Conservation (phyloP, 1,284 basidiomycete genomes). For the Pascua sp. region DNA sequence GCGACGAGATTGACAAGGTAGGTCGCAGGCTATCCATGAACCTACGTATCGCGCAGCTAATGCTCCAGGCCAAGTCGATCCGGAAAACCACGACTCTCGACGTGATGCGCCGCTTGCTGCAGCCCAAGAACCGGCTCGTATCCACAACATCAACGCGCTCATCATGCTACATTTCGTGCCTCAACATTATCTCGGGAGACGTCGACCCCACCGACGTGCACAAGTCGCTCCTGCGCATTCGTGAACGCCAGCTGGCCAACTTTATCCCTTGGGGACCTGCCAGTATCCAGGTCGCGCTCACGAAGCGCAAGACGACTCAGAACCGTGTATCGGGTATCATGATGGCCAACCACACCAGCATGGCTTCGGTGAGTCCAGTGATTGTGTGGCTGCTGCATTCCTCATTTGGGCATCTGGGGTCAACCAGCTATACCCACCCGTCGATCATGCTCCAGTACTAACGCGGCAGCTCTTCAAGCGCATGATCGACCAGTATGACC, state of each 20-base stretch:
- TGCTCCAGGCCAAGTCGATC: constrained; percentile 71
- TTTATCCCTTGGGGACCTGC: constrained; percentile 99
- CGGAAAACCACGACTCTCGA: constrained; percentile 93
- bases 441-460: not conserved
- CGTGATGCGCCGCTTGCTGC: constrained; percentile 95
- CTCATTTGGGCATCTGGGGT: no score
- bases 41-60: not conserved
- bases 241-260: constrained; percentile 92
- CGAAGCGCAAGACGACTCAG: constrained; percentile 84
- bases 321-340: constrained; percentile 95
- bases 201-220: constrained; percentile 98
- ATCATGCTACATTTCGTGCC: constrained; percentile 93
- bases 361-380: constrained; percentile 68
- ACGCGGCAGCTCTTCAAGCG: constrained; percentile 78
- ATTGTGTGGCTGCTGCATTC: no score
- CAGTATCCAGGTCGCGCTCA: constrained; percentile 94
- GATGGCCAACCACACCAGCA: constrained; percentile 98
- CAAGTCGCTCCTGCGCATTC: constrained; percentile 92
- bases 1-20: constrained; percentile 90
- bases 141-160: constrained; percentile 88
- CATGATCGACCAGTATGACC: constrained; percentile 93
- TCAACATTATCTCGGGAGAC: constrained; percentile 98
- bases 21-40: constrained; percentile 6
- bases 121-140: constrained; percentile 98
- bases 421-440: not conserved